Conservation (phyloP, 306 rosid species). For the Notholithocarpus densiflorus region DNA sequence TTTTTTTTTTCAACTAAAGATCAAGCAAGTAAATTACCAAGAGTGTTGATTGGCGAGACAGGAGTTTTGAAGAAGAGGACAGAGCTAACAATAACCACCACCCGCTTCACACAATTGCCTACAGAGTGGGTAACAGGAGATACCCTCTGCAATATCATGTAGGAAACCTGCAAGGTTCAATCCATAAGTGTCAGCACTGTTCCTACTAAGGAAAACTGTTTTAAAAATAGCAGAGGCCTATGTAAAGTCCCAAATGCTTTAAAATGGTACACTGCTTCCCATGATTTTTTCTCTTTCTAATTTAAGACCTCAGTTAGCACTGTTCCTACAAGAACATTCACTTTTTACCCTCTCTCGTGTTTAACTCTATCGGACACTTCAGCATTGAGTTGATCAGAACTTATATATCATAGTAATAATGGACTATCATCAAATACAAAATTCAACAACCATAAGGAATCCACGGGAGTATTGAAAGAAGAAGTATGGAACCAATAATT, state of each 20-base stretch:
- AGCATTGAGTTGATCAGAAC: background rate
- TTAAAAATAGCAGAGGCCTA: background rate
- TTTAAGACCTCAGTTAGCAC: too few species aligned
- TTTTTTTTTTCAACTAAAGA: conserved; percentile 4
- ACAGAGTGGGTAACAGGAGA: conserved; percentile 97
- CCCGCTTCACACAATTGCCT: conserved; percentile 90
- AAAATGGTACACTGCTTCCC: background rate
- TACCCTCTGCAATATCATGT: conserved; percentile 90
- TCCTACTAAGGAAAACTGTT: background rate
- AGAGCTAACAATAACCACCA: conserved; percentile 91
- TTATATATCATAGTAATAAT: background rate
- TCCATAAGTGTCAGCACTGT: conserved; percentile 18
- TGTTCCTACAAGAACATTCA: background rate
- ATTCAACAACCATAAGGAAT: background rate
- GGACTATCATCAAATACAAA: too few species aligned
- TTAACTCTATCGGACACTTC: background rate
- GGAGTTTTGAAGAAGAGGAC: conserved; percentile 90
- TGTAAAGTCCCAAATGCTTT: background rate
- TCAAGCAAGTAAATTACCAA: conserved; percentile 53
- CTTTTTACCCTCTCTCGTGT: background rate
- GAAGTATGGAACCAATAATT: background rate
- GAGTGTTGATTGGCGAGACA: conserved; percentile 66
- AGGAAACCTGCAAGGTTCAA: conserved; percentile 71
- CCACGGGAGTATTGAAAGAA: background rate
- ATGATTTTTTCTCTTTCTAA: background rate